phyloP scores from a whole-genome alignment of 768 basidiomycete genomes.

The Lactifluus piperatus region DNA sequence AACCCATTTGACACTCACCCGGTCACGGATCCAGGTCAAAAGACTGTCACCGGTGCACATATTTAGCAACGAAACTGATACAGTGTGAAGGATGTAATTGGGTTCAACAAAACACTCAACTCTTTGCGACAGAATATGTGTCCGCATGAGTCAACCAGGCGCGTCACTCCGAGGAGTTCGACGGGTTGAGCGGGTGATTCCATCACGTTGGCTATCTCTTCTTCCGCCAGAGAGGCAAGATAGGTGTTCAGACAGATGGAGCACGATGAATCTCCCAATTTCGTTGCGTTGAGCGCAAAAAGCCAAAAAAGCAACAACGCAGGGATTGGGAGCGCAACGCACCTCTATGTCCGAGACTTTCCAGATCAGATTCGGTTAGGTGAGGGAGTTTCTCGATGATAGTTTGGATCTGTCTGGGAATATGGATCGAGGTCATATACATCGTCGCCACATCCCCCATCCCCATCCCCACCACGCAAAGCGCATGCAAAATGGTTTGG shows the following conservation, averaged over 20 bases:
- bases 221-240: constrained; percentile 60
- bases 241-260: constrained; percentile 69
- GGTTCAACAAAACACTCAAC: constrained; percentile 37
- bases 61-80: constrained; percentile 6
- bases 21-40: constrained; percentile 18
- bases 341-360: constrained; percentile 42
- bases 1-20: constrained; percentile 1
- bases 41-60: constrained; percentile 3
- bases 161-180: constrained; percentile 66
- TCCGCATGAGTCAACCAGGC: constrained; percentile 33
- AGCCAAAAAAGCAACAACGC: too few relatives aligned
- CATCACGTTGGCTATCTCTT: constrained; percentile 66
- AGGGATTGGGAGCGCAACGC: neutral
- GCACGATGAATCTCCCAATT: constrained; percentile 70
- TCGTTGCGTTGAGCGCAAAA: neutral
- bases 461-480: neutral
- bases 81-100: neutral
- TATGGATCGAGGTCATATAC: too few relatives aligned
- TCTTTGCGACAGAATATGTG: constrained; percentile 80
- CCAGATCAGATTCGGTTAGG: constrained; percentile 42
- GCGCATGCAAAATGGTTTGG: neutral
- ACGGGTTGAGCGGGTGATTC: constrained; percentile 67
- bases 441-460: neutral
- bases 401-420: constrained; percentile 29
- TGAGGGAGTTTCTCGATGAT: constrained; percentile 40